phyloP scores from a whole-genome alignment of 2,329 filamentous ascomycete genomes.

The Fusarium sp. region DNA sequence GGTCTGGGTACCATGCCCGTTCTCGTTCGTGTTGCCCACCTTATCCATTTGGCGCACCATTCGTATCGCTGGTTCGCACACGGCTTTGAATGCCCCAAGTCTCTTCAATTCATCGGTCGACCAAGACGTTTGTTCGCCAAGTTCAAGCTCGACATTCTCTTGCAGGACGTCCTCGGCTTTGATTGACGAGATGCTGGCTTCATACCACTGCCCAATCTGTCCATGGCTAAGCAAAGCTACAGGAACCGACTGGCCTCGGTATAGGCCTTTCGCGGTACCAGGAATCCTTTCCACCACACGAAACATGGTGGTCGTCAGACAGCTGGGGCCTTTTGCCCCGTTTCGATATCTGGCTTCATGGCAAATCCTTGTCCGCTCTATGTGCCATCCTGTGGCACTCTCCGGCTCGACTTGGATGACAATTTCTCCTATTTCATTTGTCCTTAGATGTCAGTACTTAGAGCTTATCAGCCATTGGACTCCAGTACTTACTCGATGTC shows the following conservation, averaged over 20 bases:
- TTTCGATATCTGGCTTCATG: constrained; percentile 42
- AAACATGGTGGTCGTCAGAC: constrained; percentile 43
- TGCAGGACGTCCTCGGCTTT: constrained; percentile 31
- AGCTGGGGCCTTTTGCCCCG: constrained; percentile 9
- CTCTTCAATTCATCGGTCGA: constrained; percentile 34
- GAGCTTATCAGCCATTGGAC: no score
- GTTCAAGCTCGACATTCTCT: constrained; percentile 43
- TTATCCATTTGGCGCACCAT: constrained; percentile 50
- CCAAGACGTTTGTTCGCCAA: constrained; percentile 46
- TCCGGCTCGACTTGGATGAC: constrained; percentile 28
- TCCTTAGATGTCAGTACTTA: constrained; percentile 30
- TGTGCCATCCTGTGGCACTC: constrained; percentile 1
- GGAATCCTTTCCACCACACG: constrained; percentile 26
- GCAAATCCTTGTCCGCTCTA: constrained; percentile 35
- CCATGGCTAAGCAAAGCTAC: constrained; percentile 8
- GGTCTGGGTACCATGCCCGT: constrained; percentile 29
- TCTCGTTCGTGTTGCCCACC: constrained; percentile 47
- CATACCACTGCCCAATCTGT: constrained; percentile 44
- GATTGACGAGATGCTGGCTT: constrained; percentile 45
- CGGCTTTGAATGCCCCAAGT: constrained; percentile 39
- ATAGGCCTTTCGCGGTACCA: neutral
- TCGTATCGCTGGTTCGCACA: constrained; percentile 46
- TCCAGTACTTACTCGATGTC: constrained; percentile 40
- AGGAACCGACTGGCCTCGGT: constrained; percentile 22
- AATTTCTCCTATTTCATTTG: constrained; percentile 23